Conservation (phyloP, 345 rosid genomes). For the Excoecaria agallocha region DNA sequence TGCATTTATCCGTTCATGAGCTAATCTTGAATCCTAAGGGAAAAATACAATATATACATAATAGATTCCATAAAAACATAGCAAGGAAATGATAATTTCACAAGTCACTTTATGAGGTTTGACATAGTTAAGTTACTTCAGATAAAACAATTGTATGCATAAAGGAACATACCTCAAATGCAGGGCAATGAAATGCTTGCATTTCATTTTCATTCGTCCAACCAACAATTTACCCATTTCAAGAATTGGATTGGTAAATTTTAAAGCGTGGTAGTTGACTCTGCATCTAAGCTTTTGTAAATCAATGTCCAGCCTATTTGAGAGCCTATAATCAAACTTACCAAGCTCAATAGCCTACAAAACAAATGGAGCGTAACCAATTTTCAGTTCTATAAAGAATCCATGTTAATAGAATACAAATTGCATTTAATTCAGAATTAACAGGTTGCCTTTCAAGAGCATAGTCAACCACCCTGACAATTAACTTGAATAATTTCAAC, state of each 20-base stretch:
- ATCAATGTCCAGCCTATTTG: constrained; percentile 58
- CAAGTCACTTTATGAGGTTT: neutral
- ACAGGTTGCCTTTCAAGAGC: too few species aligned
- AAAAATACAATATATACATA: neutral
- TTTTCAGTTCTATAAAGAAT: neutral
- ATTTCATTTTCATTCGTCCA: constrained; percentile 64
- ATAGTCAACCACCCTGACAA: too few species aligned
- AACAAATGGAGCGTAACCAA: constrained; percentile 7
- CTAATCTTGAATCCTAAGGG: neutral
- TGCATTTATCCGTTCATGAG: too few species aligned
- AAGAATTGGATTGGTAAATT: constrained; percentile 59
- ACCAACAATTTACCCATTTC: constrained; percentile 63
- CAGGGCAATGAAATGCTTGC: constrained; percentile 70
- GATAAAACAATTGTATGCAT: too few species aligned
- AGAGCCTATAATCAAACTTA: constrained; percentile 87
- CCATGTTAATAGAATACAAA: too few species aligned
- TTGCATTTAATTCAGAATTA: too few species aligned
- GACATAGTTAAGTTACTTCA: neutral
- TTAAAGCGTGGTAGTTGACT: constrained; percentile 83
- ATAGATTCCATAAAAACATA: neutral
- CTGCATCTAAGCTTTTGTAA: constrained; percentile 92
- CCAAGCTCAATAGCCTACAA: constrained; percentile 80
- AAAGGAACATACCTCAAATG: constrained; percentile 64
- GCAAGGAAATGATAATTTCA: neutral
- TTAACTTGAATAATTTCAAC: too few species aligned